Percentiles rank a stretch among this genome's conserved stretches.
These are phyloP conservation scores for Entelexis sorbosivorans DNA, from an alignment of 1,139 yeast species.

Conservation along the genomic window DNA sequence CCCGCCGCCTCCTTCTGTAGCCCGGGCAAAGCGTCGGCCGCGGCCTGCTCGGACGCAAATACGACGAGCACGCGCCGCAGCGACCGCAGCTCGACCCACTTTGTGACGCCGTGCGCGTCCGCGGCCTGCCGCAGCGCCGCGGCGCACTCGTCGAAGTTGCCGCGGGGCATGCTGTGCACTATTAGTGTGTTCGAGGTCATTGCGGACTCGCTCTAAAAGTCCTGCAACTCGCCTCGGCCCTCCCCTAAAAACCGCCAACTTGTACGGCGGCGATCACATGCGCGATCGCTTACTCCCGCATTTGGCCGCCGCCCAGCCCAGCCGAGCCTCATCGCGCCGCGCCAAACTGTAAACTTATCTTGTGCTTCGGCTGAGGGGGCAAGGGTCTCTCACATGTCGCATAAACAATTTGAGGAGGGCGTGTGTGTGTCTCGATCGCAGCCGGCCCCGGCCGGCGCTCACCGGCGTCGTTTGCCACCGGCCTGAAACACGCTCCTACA, in stretches of 20 bases:
- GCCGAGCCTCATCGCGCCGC: too few species aligned
- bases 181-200: constrained; percentile 19
- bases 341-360: too few species aligned
- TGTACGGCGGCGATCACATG: not conserved
- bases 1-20: constrained; percentile 22
- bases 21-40: constrained; percentile 26
- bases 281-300: not conserved
- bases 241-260: too few species aligned
- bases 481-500: too few species aligned
- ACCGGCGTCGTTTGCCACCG: too few species aligned
- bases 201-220: not conserved
- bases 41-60: constrained; percentile 26
- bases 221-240: too few species aligned
- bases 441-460: too few species aligned
- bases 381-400: too few species aligned
- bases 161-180: constrained; percentile 15
- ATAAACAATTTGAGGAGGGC: too few species aligned
- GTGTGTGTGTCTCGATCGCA: too few species aligned
- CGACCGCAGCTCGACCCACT: constrained; percentile 31
- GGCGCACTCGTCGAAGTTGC: not conserved
- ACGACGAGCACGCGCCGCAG: constrained; percentile 33
- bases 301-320: too few species aligned
- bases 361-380: too few species aligned
- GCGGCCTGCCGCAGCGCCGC: not conserved
- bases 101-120: constrained; percentile 7